Conservation (phyloP, 2,329 filamentous ascomycete genomes). For the Monosporascus sp. region DNA sequence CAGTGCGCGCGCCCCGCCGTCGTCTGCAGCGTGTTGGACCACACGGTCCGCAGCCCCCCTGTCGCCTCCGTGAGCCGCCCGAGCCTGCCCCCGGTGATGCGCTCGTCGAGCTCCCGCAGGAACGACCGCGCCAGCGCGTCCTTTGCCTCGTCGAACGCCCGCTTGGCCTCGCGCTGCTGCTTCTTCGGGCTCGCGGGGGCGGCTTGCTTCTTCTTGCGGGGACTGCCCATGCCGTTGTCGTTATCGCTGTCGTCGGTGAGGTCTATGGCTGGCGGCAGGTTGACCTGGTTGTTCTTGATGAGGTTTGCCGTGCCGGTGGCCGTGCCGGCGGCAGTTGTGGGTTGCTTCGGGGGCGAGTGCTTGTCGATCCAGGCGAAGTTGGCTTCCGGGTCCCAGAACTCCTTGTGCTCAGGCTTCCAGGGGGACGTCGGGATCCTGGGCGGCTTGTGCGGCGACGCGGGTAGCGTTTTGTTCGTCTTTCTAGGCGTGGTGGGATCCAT, state of each 20-base stretch:
- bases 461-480: conserved; percentile 16
- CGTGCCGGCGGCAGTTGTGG: conserved; percentile 1
- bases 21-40: conserved; percentile 74
- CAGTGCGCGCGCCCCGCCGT: conserved; percentile 74
- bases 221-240: background rate
- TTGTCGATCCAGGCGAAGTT: conserved; percentile 29
- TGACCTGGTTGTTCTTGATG: background rate
- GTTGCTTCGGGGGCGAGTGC: conserved; percentile 25
- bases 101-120: conserved; percentile 61
- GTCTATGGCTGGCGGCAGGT: background rate
- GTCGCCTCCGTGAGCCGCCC: conserved; percentile 52
- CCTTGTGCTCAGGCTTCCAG: conserved; percentile 26
- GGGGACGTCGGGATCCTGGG: conserved; percentile 23
- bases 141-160: conserved; percentile 58
- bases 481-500: conserved; percentile 19
- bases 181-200: conserved; percentile 23
- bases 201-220: conserved; percentile 6
- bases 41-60: conserved; percentile 66
- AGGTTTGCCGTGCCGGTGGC: conserved; percentile 2
- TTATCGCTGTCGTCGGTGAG: background rate
- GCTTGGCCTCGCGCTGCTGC: conserved; percentile 40
- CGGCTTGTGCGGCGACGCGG: conserved; percentile 19
- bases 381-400: conserved; percentile 28
- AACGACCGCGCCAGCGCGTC: conserved; percentile 59
- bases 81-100: conserved; percentile 58